These are phyloP conservation scores for Collybia sordida DNA, from an alignment of 768 basidiomycete genomes.

Conservation along the genomic window DNA sequence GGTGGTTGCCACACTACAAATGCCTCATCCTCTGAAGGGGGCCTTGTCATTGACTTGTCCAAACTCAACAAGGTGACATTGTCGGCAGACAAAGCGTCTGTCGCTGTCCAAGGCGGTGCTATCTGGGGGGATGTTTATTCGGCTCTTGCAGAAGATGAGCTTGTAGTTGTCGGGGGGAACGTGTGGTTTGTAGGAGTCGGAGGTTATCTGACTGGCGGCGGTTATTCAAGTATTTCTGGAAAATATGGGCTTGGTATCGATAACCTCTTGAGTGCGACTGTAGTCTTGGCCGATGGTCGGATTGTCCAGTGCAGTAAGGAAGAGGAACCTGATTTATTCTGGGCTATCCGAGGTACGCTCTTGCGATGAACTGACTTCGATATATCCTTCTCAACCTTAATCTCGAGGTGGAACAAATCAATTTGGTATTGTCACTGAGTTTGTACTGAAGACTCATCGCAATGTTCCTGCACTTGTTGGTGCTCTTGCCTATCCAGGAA, in stretches of 20 bases:
- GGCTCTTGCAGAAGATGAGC: slow-evolving; percentile 4
- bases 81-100: slow-evolving; percentile 7
- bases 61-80: slow-evolving; percentile 7
- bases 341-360: slow-evolving; percentile 22
- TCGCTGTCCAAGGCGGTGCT: slow-evolving; percentile 12
- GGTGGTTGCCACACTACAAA: slow-evolving; percentile 9
- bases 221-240: slow-evolving; percentile 9
- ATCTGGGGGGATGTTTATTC: slow-evolving; percentile 16
- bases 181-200: slow-evolving; percentile 14
- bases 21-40: slow-evolving; percentile 12
- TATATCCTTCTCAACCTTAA: neutral
- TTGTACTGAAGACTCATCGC: slow-evolving; percentile 14
- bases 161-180: slow-evolving; percentile 13
- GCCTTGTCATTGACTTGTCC: slow-evolving; percentile 15
- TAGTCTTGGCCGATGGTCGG: slow-evolving; percentile 16
- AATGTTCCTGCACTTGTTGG: slow-evolving; percentile 6
- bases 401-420: slow-evolving; percentile 18
- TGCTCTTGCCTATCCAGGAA: slow-evolving; percentile 13
- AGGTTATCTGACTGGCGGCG: slow-evolving; percentile 11
- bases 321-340: slow-evolving; percentile 22
- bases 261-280: slow-evolving; percentile 18
- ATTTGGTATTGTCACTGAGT: slow-evolving; percentile 21
- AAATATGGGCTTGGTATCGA: slow-evolving; percentile 11
- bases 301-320: slow-evolving; percentile 13
- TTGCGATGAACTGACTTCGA: neutral